Conservation (phyloP, 306 rosid species). For the Pyrus pyrifolia region DNA sequence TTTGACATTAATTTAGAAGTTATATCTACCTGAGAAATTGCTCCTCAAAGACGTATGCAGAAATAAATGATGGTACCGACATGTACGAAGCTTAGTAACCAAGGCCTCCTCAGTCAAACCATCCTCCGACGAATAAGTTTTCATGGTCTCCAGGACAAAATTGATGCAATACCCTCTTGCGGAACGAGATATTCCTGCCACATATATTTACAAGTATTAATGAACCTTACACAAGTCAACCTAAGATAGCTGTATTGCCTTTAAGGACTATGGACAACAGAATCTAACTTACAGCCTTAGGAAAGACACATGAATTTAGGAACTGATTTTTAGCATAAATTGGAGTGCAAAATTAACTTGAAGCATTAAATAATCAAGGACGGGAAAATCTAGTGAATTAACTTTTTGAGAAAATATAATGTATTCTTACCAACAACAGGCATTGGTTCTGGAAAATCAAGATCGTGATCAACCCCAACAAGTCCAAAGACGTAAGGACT, state of each 20-base stretch:
- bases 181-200: conserved; percentile 79
- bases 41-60: conserved; percentile 71
- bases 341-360: background rate
- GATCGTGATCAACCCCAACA: conserved; percentile 82
- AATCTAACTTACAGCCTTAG: background rate
- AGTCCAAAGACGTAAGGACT: conserved; percentile 96
- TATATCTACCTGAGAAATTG: conserved; percentile 59
- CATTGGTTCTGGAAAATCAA: conserved; percentile 98
- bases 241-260: background rate
- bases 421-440: conserved; percentile 74
- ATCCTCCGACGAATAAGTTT: conserved; percentile 71
- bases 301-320: background rate
- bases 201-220: conserved; percentile 4
- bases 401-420: background rate
- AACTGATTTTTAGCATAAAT: background rate
- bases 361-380: background rate
- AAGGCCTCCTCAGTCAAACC: conserved; percentile 95
- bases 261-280: background rate
- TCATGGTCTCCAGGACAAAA: conserved; percentile 84
- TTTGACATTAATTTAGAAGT: background rate
- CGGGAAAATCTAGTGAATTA: conserved; percentile 1
- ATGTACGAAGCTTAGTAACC: conserved; percentile 86
- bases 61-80: conserved; percentile 79
- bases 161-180: conserved; percentile 91
- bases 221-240: background rate